A percentile compares a stretch with the other conserved stretches of the same genome.
Evolutionary conservation across 208 protist species (phyloP).

Genomic region (Trypanosoma theileri): DNA sequence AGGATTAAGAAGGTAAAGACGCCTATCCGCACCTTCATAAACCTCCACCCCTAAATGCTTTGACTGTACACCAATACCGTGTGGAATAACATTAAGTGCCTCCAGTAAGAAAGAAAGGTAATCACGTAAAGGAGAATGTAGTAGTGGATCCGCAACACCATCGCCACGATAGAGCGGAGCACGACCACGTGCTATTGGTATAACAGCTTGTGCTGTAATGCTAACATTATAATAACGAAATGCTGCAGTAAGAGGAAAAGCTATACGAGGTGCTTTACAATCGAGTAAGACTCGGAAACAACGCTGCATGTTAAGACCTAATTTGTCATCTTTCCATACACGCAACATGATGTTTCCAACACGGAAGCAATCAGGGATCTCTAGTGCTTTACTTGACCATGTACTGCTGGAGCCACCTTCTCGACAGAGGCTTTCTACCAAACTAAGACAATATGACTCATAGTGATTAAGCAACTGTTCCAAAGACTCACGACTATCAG

Average conservation of each 20-base stretch:
- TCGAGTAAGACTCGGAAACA: constrained; percentile 40
- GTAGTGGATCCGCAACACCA: constrained; percentile 10
- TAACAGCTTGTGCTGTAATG: constrained; percentile 25
- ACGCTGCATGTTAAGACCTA: constrained; percentile 55
- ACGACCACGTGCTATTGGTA: constrained; percentile 16
- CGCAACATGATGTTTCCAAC: constrained; percentile 56
- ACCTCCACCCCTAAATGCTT: constrained; percentile 24
- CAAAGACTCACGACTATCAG: constrained; percentile 17
- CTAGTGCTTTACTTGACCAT: neutral
- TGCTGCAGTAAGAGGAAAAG: constrained; percentile 17
- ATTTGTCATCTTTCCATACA: constrained; percentile 46
- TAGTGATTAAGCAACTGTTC: constrained; percentile 39
- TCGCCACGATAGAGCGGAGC: constrained; percentile 22
- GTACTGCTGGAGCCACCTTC: neutral
- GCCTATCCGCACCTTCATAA: constrained; percentile 10
- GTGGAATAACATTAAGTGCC: constrained; percentile 15
- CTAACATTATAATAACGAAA: constrained; percentile 21
- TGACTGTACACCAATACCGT: constrained; percentile 5
- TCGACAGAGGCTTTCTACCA: constrained; percentile 30
- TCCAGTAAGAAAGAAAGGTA: constrained; percentile 19
- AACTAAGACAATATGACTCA: constrained; percentile 36
- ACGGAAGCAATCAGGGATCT: constrained; percentile 28
- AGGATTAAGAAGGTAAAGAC: constrained; percentile 23
- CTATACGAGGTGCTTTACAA: neutral
- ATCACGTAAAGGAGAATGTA: constrained; percentile 9